Evolutionary conservation across 306 rosid genomes (phyloP), one percentile per base, ranked within the genome.

Genomic region (Crataegus laevigata): DNA sequence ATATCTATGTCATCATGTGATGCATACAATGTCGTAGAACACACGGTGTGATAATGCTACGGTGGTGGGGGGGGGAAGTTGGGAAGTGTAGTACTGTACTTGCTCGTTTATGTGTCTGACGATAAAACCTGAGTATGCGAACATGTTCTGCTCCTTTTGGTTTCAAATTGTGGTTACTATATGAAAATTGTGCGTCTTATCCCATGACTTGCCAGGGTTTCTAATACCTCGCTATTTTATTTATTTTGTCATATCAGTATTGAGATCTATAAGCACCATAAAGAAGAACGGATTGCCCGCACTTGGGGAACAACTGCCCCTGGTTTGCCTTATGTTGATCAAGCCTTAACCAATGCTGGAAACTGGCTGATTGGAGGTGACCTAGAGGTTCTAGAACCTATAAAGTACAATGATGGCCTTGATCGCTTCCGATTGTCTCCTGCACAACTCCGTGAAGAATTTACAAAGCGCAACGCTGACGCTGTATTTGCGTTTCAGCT

Each of bases 301-400:
- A 96, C 97, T 8, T 96, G 99, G 99, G 99, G 99, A 38, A 90
- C 97, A 32, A 92, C 89, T 50, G 92, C 98, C 58, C 86, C 96
- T 11, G 97, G 96, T 66, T 86, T 96, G 61, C 99, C 99, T 50
- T 96, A 96, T 45, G 98, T 82, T 73, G 99, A 96, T 64, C 80
- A 92, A 82, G 86, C 97, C 54, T 89, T 96, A 83, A 82, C 87
- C 51, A 81, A 89, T 68, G 85, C 94, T 75, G 99, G 99, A 68
- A 82, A 92, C 77, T 96, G 99, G 99, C 84, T 96, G 78, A 89
- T 96, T 70, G 99, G 99, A 54, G 99, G 99, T 68, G 98, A 96
- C 86, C 85, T 94, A 4, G 99, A 94, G 90, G 99, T 94, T 52
- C 64, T 94, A 67, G 96, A 87, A 68, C 91, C 91, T n/a, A 78